Evolutionary conservation across 1,139 yeast genomes (phyloP), one percentile per base, ranked within the genome.

Genomic region (Lodderomyces pseudojiufengensis): DNA sequence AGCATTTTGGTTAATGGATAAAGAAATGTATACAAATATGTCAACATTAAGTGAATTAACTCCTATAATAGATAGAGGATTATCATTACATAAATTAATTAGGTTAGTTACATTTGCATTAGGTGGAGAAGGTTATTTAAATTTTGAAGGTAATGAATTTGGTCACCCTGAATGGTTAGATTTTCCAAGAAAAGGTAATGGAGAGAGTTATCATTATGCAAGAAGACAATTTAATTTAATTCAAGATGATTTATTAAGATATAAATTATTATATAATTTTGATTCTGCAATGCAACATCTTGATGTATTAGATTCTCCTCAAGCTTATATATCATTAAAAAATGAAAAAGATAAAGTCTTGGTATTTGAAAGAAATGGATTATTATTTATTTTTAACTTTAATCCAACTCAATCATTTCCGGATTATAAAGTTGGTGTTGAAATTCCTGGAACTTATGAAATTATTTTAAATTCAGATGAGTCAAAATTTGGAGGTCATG

Each of bases 111-210:
- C 97, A 1, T 92, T 86, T 53, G 66, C 92, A 0, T 69, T 92
- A 18, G 97, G 97, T 33, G 98, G 98, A 40, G 97, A 92, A 59
- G 97, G 95, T 0, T 92, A 90, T 56, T 74, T 92, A 52, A 90
- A 88, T 55, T 92, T 92, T 54, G 97, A 90, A 66, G 98, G 98
- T 39, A 92, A 92, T 54, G 98, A 92, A 62, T 92, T 92, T 65
- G 98, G 98, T 11, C 98, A 92, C 53, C 98, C 98, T 3, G 98
- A 92, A 58, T 92, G 98, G 98, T 73, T 92, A 33, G 98, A 92
- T 59, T 92, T 92, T 71, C 98, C 98, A 9, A 78, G 97, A 49
- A 83, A 47, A 28, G 97, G 96, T 31, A 92, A 92, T 59, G 73
- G 73, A 26, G 90, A 88, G 58, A 82, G 95, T 14, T 92, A 85